Percentiles rank a stretch among this genome's conserved stretches.
phyloP scores from a whole-genome alignment of 2,329 filamentous ascomycete species.

The Fusarium multiceps region DNA sequence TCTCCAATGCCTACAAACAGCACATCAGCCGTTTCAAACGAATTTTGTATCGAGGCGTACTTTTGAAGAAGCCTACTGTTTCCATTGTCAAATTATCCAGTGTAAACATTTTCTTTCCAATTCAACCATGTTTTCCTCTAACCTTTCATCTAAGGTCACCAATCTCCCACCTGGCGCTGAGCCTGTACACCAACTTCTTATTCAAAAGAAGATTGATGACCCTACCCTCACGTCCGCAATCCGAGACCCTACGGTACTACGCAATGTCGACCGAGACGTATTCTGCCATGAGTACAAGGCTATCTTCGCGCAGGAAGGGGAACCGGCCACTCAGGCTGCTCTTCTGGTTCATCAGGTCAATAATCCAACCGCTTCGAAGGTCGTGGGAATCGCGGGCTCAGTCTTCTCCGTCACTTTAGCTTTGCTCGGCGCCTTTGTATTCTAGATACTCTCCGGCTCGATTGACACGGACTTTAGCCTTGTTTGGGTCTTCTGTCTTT shows the following conservation, averaged over 20 bases:
- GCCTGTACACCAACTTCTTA: accelerated
- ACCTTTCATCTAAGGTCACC: too few relatives aligned
- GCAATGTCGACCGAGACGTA: accelerated
- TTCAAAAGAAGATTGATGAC: neutral
- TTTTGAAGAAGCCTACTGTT: too few relatives aligned
- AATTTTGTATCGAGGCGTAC: too few relatives aligned
- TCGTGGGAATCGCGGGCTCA: neutral
- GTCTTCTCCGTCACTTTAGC: neutral
- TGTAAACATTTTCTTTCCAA: too few relatives aligned
- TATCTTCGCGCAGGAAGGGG: neutral
- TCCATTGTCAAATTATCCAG: too few relatives aligned
- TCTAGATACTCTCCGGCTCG: neutral
- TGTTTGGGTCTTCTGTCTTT: too few relatives aligned
- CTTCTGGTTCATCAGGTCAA: neutral
- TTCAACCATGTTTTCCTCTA: too few relatives aligned
- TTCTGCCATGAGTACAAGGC: neutral
- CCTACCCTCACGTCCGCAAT: neutral
- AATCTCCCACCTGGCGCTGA: too few relatives aligned
- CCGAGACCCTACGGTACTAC: accelerated
- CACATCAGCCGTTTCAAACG: too few relatives aligned
- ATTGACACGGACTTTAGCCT: too few relatives aligned
- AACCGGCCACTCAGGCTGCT: neutral
- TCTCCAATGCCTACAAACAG: too few relatives aligned
- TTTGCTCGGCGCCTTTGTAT: neutral
- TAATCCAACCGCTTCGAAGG: neutral